Evolutionary conservation across 2,329 filamentous ascomycete genomes (phyloP), one percentile per base, ranked within the genome.

Genomic region (Penicillium sp.): DNA sequence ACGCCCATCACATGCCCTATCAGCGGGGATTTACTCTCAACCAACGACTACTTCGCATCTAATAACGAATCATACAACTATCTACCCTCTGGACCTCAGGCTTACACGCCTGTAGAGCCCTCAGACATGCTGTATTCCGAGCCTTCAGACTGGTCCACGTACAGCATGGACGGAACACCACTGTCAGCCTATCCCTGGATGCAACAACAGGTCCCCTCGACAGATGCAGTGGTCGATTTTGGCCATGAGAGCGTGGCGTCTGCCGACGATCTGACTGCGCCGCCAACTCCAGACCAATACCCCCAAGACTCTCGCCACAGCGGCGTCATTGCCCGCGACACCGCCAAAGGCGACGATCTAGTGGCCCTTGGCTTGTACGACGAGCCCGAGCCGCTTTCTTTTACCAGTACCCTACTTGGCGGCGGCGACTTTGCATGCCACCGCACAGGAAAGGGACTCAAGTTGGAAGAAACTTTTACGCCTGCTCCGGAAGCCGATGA

Each of bases 281-380:
- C 72, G 11, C 66, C 71, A 1, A 74, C 73, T 1, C 73, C 73
- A 7, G 68, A 74, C 47, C 67, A 74, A 26, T 38, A 47, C 7
- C 26, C 46, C 14, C 14, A 30, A n/a, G 46, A 47, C 30, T 23
- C 2, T 14, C 35, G 40, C 3, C 24, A 35, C 40, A 35, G 65
- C 73, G 69, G 35, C 61, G 57, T 45, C 24, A 12, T 42, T 6
- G 5, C 33, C 21, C 24, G 24, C 20, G 33, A 16, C 81, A 30
- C 79, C 83, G 40, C 77, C 82, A 48, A 83, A 84, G 87, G 84
- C 38, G 88, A 91, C 65, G 87, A 91, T 59, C 79, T 93, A 1
- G 81, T 91, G n/a, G 89, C 89, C 20, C 87, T 94, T 82, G 90
- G 90, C 0, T 81, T 94, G 0, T 94, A 94, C 70, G 89, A 91